These are phyloP conservation scores for Leishmania arabica DNA, from an alignment of 208 protist genomes.

Conservation along the genomic window DNA sequence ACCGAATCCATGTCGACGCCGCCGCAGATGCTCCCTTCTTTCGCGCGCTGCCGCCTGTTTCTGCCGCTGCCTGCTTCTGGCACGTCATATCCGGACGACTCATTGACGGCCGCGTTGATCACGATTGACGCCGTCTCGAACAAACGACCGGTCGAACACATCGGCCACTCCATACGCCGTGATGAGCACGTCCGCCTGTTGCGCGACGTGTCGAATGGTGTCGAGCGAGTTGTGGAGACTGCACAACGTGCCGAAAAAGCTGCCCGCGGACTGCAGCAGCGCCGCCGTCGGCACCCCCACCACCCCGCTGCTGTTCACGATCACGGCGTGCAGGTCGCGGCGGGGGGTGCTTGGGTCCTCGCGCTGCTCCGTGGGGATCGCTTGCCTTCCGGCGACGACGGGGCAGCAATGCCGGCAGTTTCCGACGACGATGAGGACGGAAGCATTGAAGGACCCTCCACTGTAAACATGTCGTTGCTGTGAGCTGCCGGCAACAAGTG, in stretches of 20 bases:
- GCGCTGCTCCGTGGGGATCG: not conserved
- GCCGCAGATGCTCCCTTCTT: slow-evolving; percentile 53
- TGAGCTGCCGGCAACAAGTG: slow-evolving; percentile 1
- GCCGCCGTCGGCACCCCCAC: slow-evolving; percentile 94
- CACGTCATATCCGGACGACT: not conserved
- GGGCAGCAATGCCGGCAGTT: not conserved
- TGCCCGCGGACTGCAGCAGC: slow-evolving; percentile 79
- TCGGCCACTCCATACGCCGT: slow-evolving; percentile 89
- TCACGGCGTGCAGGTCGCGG: slow-evolving; percentile 80
- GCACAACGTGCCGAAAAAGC: slow-evolving; percentile 92
- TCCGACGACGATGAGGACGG: not conserved
- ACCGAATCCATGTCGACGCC: slow-evolving; percentile 86
- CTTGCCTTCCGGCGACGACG: not conserved
- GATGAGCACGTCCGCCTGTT: slow-evolving; percentile 90
- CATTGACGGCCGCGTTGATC: slow-evolving; percentile 98
- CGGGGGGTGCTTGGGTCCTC: not conserved
- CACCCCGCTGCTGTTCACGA: slow-evolving; percentile 94
- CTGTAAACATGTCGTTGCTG: not conserved
- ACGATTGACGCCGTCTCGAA: slow-evolving; percentile 94
- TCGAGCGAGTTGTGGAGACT: slow-evolving; percentile 87
- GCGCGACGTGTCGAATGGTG: slow-evolving; percentile 37
- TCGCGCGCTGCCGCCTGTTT: not conserved
- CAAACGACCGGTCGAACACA: slow-evolving; percentile 68
- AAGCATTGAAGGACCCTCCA: not conserved
- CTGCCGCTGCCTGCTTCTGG: not conserved